phyloP scores from a whole-genome alignment of 148 eudicot genomes.

The Cornus florida region DNA sequence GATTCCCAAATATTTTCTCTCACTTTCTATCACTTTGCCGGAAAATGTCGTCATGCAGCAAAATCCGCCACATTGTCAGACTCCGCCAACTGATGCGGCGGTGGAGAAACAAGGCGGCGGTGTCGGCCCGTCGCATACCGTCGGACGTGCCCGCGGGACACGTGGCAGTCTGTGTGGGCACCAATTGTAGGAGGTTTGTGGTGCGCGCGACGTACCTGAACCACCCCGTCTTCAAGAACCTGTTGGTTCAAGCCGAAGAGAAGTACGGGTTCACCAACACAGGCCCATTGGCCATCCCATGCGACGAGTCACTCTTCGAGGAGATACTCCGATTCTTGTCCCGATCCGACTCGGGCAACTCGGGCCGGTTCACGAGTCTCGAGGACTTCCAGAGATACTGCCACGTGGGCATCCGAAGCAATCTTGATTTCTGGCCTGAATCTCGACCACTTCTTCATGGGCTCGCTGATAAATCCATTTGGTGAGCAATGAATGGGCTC shows the following conservation, averaged over 20 bases:
- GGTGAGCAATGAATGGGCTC: constrained; percentile 23
- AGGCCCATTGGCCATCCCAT: constrained; percentile 76
- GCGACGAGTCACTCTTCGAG: constrained; percentile 76
- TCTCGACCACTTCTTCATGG: constrained; percentile 62
- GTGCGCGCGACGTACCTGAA: constrained; percentile 65
- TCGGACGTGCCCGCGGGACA: constrained; percentile 86
- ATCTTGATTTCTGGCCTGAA: constrained; percentile 43
- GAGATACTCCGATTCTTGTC: constrained; percentile 59
- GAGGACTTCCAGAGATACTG: constrained; percentile 70
- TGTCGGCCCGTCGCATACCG: constrained; percentile 34
- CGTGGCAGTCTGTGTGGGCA: constrained; percentile 69
- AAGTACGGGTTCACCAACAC: constrained; percentile 61
- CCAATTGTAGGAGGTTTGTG: constrained; percentile 46
- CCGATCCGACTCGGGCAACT: constrained; percentile 38
- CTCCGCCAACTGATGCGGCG: constrained; percentile 65
- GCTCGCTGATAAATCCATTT: constrained; percentile 39
- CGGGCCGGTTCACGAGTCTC: constrained; percentile 38
- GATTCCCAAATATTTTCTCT: neutral
- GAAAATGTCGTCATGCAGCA: constrained; percentile 57
- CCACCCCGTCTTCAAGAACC: constrained; percentile 69
- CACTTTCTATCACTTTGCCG: neutral
- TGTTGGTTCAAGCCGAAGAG: constrained; percentile 64
- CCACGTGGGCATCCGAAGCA: constrained; percentile 34
- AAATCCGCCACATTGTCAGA: constrained; percentile 71
- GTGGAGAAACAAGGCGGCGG: constrained; percentile 61